Base-by-base conservation (phyloP, 768 basidiomycete genomes). In the Phlegmacium glaucopus region DNA sequence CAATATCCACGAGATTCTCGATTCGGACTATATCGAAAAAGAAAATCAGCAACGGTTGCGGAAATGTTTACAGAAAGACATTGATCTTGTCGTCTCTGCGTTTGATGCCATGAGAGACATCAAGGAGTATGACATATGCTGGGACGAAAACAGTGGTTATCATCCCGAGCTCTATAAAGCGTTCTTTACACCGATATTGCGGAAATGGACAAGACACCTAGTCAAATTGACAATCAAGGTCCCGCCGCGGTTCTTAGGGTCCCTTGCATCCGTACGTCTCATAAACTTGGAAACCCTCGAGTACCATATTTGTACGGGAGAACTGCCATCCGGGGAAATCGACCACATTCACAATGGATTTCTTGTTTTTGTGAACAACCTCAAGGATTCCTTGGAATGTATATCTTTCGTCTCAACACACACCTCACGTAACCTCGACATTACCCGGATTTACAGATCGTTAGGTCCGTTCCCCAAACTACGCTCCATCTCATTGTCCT, bases 281-380 rank as follows among this genome's bases (percentile, higher is more conserved):
- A 65, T 66, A 2, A 52, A 59, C 6, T 61, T 78, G 39, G 59
- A 69, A 39, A 44, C 59, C 12, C 61, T 78, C 32, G 60, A 65
- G 1, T 58, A 74, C 28, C 58, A 62, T 16, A 54, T 77, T 25
- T 65, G 62, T 47, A 72, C 74, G 2, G 62, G 60, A 13, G 40
- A 55, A 6, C 52, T 66, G 9, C 40, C 58, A 13, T 43, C 48
- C 28, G 44, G 47, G 5, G 58, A 72, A n/a, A 68, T 76, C 42
- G 53, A 65, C 34, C 43, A 65, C 13, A 53, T 56, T 4, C 63
- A 77, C 28, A 70, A 76, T 27, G 70, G 63, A 8, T 69, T 77
- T 26, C 56, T 63, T n/a, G 69, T 76, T 17, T 77, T 78, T 49
- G 48, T 77, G 45, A 69, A 76, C 60, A 72, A 69, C 44, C 60